Evolutionary conservation across 768 basidiomycete species (phyloP).

Genomic region (Symmetrospora coprosmae): DNA sequence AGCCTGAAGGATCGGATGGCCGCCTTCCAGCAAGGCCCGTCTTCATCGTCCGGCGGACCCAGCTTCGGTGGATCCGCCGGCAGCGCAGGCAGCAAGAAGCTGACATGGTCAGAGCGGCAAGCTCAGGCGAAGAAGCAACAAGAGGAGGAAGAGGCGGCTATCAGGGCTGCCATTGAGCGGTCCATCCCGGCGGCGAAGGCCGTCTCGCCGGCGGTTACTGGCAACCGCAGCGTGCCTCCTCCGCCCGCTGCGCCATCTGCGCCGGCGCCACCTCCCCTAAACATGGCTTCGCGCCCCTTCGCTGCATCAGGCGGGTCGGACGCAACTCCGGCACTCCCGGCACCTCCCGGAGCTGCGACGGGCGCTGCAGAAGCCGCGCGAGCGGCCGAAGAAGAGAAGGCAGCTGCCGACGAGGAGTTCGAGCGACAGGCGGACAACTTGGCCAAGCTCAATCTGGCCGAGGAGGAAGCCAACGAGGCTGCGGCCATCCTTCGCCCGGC

Average conservation of each 20-base stretch:
- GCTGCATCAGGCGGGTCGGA: conserved; percentile 34
- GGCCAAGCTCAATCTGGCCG: conserved; percentile 14
- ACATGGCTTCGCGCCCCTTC: conserved; percentile 3
- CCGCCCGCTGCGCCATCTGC: conserved; percentile 38
- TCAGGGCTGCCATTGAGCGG: conserved; percentile 16
- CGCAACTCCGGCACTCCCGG: conserved; percentile 31
- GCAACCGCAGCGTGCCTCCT: conserved; percentile 37
- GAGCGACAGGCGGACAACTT: conserved; percentile 8
- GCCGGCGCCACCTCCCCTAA: conserved; percentile 17
- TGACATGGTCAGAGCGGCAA: conserved; percentile 90
- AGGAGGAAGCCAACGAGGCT: conserved; percentile 19
- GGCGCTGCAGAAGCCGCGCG: conserved; percentile 33
- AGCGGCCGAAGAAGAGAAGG: conserved; percentile 25
- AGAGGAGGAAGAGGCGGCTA: conserved; percentile 55
- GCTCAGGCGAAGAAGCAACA: conserved; percentile 74
- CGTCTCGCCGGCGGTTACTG: background rate
- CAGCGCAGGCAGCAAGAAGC: conserved; percentile 49
- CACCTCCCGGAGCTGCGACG: conserved; percentile 25
- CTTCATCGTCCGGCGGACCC: conserved; percentile 21
- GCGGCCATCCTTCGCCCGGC: conserved; percentile 24
- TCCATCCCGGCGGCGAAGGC: conserved; percentile 15
- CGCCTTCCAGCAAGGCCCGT: conserved; percentile 38
- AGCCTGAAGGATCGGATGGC: conserved; percentile 67
- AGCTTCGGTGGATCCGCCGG: conserved; percentile 1
- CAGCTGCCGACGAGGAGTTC: conserved; percentile 4